Base-by-base conservation (phyloP, 805 yeast species). In the Pichia sporocuriosa region DNA sequence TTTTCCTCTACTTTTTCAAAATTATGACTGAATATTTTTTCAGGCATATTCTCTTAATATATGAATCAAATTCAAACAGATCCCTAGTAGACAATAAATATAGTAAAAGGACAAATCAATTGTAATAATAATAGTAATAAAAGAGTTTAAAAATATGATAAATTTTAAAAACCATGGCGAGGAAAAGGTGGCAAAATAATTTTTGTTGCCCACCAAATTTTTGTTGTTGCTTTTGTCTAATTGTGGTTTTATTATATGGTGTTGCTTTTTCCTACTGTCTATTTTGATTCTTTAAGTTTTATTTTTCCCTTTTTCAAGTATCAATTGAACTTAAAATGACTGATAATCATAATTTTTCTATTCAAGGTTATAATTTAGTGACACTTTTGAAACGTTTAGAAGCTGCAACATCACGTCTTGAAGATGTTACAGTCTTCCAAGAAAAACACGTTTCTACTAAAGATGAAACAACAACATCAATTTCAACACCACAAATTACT, bases 391-490 rank as follows among this genome's bases (percentile, higher is more conserved):
- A 81, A 62, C 68, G 82, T 73, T 71, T 88, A 53, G 97, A 88
- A 62, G 90, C 95, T 13, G 96, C 96, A 27, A 86, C 97, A 9
- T 81, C 95, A 6, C 78, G 97, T 37, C 75, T 88, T 52, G 97
- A 88, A 57, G 96, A 88, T 60, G 79, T 88, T 35, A 85, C 94
- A 24, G 72, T 83, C 40, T 80, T 73, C 59, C 95, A 86, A 57
- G 85, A 81, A 52, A 77, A 75, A 29, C 69, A 74, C 36, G 47
- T 46, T 7, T 25, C 40, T n/a, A 39, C 24, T 4, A 27, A 16
- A 10, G 11, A 37, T 11, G 15, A 46, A 22, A 42, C 52, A 4
- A 40, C 46, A 30, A 43, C 47, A 13, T 53, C 55, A 3, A 38
- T 51, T 10, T 46, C 48, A 11, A 27, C 32, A 22, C 25, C 28